Percentiles rank a stretch among this genome's conserved stretches.
phyloP scores from a whole-genome alignment of 768 basidiomycete species.

The Amanita exitialis region DNA sequence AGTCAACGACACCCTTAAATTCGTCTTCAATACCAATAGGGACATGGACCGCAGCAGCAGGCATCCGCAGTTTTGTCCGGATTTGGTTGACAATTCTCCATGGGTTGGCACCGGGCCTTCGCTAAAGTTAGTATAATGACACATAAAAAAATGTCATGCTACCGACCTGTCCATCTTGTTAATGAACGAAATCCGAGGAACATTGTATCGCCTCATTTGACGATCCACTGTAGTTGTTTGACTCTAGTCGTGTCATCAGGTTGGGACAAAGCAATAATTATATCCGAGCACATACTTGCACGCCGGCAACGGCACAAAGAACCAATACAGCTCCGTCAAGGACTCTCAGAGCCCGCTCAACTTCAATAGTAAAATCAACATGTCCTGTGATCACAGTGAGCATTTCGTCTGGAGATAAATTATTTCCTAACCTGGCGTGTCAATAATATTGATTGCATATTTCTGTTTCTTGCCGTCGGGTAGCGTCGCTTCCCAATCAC shows the following conservation, averaged over 20 bases:
- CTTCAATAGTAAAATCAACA: constrained; percentile 99
- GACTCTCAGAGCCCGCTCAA: constrained; percentile 92
- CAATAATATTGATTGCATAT: constrained; percentile 95
- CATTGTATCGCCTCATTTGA: constrained; percentile 96
- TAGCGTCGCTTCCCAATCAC: constrained; percentile 81
- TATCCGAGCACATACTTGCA: constrained; percentile 45
- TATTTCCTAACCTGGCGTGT: constrained; percentile 69
- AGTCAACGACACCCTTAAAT: constrained; percentile 86
- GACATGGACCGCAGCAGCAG: constrained; percentile 92
- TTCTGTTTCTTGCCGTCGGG: constrained; percentile 61
- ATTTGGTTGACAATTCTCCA: constrained; percentile 93
- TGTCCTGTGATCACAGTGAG: constrained; percentile 55
- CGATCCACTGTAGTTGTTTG: constrained; percentile 99
- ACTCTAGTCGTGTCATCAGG: constrained; percentile 38
- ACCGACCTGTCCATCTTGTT: constrained; percentile 96
- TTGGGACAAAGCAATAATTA: neutral
- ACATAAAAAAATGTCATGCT: neutral
- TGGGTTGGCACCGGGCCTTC: constrained; percentile 91
- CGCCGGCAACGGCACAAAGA: constrained; percentile 93
- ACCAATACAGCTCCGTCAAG: constrained; percentile 96
- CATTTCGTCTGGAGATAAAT: neutral
- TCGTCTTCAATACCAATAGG: constrained; percentile 89
- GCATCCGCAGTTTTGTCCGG: constrained; percentile 80
- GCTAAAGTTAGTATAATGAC: constrained; percentile 1
- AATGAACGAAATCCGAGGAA: constrained; percentile 92